Evolutionary conservation across 768 basidiomycete genomes (phyloP), one percentile per base, ranked within the genome.

Genomic region (Pleurotus cornucopiae): DNA sequence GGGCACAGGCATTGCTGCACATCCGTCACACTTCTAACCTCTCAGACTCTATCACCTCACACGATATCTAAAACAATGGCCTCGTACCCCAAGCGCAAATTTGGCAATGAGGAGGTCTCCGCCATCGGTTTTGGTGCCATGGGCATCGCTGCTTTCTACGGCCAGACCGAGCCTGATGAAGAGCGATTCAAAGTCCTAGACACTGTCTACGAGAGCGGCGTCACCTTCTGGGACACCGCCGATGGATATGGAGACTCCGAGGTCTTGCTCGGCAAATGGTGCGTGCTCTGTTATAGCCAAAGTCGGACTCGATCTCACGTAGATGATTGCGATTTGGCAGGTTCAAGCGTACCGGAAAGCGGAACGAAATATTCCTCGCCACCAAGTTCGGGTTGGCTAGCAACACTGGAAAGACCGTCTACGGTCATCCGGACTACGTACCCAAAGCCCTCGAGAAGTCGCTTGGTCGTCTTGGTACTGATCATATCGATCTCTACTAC

Each of bases 281-380:
- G 39, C 18, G 61, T 18, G 26, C 37, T 41, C 2, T 6, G 55
- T 9, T 37, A 47, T 38, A 57, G 58, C 12, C 21, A 20, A n/a
- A 53, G 40, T 55, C 13, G 9, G 12, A 5, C 48, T 26, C 23
- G 12, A 46, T 46, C 16, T n/a, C 30, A 6, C 23, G 11, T 16
- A 38, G 30, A 13, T 55, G 4, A 7, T 39, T 14, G 49, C 16
- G 4, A 44, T 12, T 13, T 6, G 38, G 5, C 52, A 69, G 80
- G 81, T 79, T 84, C 65, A 74, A 76, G 58, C 68, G 70, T 12
- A 80, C 77, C 12, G 81, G 81, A 9, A 80, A 79, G 53, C 70
- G 80, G 20, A 60, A 69, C 16, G 70, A 80, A 30, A 81, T 85
- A 23, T 87, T 86, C 68, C 73, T 88, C 14, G 83, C 84, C 2